Evolutionary conservation across 495 filamentous ascomycete species (phyloP).

Genomic region (Xanthoparmelia taractica): DNA sequence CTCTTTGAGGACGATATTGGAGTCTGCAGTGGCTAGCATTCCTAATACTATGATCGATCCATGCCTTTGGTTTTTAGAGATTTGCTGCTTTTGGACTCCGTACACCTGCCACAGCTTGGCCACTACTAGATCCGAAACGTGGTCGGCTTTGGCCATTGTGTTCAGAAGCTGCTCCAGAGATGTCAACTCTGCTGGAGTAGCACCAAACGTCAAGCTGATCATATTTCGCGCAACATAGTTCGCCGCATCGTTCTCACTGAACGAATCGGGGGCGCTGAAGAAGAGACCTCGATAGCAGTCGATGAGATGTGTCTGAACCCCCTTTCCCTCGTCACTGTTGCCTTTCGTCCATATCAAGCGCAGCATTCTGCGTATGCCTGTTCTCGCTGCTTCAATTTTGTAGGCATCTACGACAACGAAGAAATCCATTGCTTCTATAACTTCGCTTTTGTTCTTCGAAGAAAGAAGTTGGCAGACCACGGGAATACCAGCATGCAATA

Average conservation of each 20-base stretch:
- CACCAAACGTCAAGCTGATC: slow-evolving; percentile 95
- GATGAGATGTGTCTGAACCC: slow-evolving; percentile 92
- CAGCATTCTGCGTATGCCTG: slow-evolving; percentile 87
- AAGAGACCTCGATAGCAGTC: slow-evolving; percentile 95
- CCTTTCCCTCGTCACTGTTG: slow-evolving; percentile 97
- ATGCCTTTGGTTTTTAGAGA: slow-evolving; percentile 82
- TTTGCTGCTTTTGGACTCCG: slow-evolving; percentile 84
- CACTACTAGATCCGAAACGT: slow-evolving; percentile 78
- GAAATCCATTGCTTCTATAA: slow-evolving; percentile 98
- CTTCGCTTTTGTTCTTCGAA: slow-evolving; percentile 93
- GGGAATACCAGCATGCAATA: slow-evolving; percentile 72
- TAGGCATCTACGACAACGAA: slow-evolving; percentile 91
- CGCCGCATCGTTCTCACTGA: slow-evolving; percentile 80
- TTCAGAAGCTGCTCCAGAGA: slow-evolving; percentile 89
- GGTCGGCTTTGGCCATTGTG: slow-evolving; percentile 93
- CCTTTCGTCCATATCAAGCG: slow-evolving; percentile 98
- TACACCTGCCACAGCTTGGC: slow-evolving; percentile 97
- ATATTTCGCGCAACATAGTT: slow-evolving; percentile 97
- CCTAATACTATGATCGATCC: slow-evolving; percentile 94
- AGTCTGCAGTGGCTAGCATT: slow-evolving; percentile 90
- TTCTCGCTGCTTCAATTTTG: slow-evolving; percentile 83
- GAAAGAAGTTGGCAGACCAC: slow-evolving; percentile 78
- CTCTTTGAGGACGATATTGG: slow-evolving; percentile 86
- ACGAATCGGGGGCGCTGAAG: slow-evolving; percentile 84
- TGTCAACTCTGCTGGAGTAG: slow-evolving; percentile 87